Conservation (phyloP, 441 rosid species). For the Jatropha multifida region DNA sequence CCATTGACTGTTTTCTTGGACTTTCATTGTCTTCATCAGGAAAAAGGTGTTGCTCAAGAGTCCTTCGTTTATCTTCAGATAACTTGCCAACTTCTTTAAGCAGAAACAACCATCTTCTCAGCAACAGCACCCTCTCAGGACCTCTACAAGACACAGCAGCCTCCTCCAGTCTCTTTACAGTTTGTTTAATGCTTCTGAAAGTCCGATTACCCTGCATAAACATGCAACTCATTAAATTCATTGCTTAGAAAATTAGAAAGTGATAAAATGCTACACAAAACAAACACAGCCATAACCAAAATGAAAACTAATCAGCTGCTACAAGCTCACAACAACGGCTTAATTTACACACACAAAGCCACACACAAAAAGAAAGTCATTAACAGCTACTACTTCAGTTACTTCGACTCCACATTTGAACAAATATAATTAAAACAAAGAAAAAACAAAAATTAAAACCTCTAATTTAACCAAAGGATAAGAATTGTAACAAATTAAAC, state of each 20-base stretch:
- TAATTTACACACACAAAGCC: background rate
- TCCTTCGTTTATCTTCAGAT: slow-evolving; percentile 45
- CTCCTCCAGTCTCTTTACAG: slow-evolving; percentile 85
- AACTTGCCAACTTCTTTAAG: slow-evolving; percentile 70
- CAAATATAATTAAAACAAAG: background rate
- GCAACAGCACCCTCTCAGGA: slow-evolving; percentile 68
- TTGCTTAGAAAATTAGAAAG: background rate
- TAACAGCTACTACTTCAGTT: background rate
- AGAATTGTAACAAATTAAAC: background rate
- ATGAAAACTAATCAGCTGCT: too few species aligned
- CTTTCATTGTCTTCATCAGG: slow-evolving; percentile 60
- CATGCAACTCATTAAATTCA: slow-evolving; percentile 12
- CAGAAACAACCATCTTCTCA: slow-evolving; percentile 77
- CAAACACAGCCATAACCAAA: too few species aligned
- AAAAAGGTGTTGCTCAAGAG: slow-evolving; percentile 41
- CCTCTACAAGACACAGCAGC: slow-evolving; percentile 80
- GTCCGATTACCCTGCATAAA: slow-evolving; percentile 54
- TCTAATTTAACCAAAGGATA: background rate
- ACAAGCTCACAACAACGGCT: too few species aligned
- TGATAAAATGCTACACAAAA: background rate
- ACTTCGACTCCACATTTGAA: background rate
- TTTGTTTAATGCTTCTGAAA: slow-evolving; percentile 65
- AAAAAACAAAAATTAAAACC: background rate
- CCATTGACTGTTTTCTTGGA: slow-evolving; percentile 49
- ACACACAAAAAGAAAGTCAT: background rate